These are phyloP conservation scores for Echium plantagineum DNA, from an alignment of 257 asterid species.

Conservation along the genomic window DNA sequence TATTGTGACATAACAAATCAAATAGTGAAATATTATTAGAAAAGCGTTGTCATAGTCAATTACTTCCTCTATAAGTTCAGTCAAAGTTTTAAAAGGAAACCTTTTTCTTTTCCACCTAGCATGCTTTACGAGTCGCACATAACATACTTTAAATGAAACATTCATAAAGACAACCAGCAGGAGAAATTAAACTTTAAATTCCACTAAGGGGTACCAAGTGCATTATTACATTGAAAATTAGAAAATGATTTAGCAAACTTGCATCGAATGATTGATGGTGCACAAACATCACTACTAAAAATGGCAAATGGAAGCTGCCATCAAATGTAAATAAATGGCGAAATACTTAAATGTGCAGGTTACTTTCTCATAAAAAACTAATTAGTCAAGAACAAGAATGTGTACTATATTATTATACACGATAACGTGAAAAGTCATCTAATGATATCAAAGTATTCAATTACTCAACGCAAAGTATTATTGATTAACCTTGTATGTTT, in stretches of 20 bases:
- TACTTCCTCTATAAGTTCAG: background rate
- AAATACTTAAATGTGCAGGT: no score
- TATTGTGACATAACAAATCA: background rate
- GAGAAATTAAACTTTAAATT: background rate
- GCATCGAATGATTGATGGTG: background rate
- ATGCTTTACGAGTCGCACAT: background rate
- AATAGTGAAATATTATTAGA: background rate
- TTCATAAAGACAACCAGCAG: background rate
- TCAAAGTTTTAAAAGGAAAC: background rate
- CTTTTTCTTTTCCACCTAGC: background rate
- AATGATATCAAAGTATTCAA: background rate
- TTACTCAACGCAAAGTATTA: no score
- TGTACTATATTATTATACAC: background rate
- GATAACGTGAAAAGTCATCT: background rate
- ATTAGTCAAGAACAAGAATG: background rate
- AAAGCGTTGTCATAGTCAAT: background rate
- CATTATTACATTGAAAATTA: background rate
- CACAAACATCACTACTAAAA: background rate
- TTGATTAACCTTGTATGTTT: background rate
- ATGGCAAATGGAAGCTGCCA: background rate
- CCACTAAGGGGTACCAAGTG: background rate
- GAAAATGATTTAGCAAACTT: background rate
- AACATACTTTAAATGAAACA: background rate
- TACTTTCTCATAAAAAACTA: background rate
- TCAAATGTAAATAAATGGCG: no score